Percentiles rank a stretch among this genome's conserved stretches.
Conservation (phyloP, 2,329 filamentous ascomycete genomes). For the Exophiala phaeomuriformis region DNA sequence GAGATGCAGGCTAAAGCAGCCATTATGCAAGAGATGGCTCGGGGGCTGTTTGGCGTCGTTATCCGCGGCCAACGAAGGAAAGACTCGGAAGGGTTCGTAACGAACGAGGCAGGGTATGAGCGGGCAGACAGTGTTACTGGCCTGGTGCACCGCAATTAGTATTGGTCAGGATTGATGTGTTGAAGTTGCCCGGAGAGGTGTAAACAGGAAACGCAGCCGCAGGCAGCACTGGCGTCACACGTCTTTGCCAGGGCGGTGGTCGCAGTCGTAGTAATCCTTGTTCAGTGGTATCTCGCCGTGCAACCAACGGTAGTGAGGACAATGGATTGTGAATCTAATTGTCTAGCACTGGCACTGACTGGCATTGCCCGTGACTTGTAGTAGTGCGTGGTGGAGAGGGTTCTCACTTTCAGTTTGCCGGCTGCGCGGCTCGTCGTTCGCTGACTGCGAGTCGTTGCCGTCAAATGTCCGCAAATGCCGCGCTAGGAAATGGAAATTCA, state of each 20-base stretch:
- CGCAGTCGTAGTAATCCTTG: too few relatives aligned
- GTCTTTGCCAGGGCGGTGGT: background rate
- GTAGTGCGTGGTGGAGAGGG: background rate
- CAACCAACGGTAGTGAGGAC: too few relatives aligned
- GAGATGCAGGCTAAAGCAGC: background rate
- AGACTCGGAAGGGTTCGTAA: conserved; percentile 1
- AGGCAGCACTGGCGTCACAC: background rate
- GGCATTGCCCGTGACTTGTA: too few relatives aligned
- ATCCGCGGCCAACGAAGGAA: background rate
- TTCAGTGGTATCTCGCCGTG: too few relatives aligned
- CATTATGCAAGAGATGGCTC: background rate
- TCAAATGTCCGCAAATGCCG: conserved; percentile 11
- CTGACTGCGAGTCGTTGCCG: background rate
- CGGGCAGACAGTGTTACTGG: background rate
- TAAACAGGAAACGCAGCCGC: background rate
- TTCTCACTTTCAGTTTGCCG: background rate
- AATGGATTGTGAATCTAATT: too few relatives aligned
- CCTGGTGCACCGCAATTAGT: background rate
- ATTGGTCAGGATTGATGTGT: background rate
- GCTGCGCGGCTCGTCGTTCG: background rate
- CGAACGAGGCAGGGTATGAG: background rate
- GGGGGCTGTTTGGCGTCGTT: background rate
- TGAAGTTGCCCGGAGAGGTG: background rate
- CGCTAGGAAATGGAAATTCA: conserved; percentile 23
- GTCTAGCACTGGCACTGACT: too few relatives aligned